Conservation (phyloP, 1,139 yeast species). For the Pichia cactophila region DNA sequence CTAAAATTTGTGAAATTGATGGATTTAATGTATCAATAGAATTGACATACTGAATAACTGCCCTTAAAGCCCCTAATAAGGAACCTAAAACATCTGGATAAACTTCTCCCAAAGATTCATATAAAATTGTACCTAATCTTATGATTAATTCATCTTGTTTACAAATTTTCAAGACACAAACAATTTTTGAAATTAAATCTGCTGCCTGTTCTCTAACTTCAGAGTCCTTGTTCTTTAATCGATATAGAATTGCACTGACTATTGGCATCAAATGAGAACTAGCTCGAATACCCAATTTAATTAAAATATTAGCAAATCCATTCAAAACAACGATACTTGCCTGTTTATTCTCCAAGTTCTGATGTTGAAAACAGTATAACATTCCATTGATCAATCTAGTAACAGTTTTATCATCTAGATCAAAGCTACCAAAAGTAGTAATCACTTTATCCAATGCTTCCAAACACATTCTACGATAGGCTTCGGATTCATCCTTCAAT, state of each 20-base stretch:
- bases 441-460: conserved; percentile 55
- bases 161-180: conserved; percentile 63
- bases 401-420: conserved; percentile 52
- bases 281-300: conserved; percentile 61
- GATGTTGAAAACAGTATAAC: conserved; percentile 79
- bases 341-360: conserved; percentile 26
- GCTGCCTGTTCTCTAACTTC: conserved; percentile 82
- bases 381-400: conserved; percentile 72
- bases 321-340: conserved; percentile 49
- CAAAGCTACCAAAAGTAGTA: conserved; percentile 40
- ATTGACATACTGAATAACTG: conserved; percentile 45
- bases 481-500: conserved; percentile 78
- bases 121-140: conserved; percentile 67
- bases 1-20: conserved; percentile 73
- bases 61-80: conserved; percentile 60
- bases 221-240: conserved; percentile 66
- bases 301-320: conserved; percentile 60
- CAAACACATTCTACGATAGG: conserved; percentile 70
- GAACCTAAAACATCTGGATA: conserved; percentile 93
- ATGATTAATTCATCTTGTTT: conserved; percentile 56
- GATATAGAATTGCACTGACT: conserved; percentile 63
- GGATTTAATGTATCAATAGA: conserved; percentile 54
- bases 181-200: conserved; percentile 60
- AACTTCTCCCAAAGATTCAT: conserved; percentile 91
- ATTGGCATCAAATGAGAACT: conserved; percentile 73